Percentiles rank a stretch among this genome's conserved stretches.
These are phyloP conservation scores for Marasmius sp. DNA, from an alignment of 1,284 basidiomycete genomes.

Conservation along the genomic window DNA sequence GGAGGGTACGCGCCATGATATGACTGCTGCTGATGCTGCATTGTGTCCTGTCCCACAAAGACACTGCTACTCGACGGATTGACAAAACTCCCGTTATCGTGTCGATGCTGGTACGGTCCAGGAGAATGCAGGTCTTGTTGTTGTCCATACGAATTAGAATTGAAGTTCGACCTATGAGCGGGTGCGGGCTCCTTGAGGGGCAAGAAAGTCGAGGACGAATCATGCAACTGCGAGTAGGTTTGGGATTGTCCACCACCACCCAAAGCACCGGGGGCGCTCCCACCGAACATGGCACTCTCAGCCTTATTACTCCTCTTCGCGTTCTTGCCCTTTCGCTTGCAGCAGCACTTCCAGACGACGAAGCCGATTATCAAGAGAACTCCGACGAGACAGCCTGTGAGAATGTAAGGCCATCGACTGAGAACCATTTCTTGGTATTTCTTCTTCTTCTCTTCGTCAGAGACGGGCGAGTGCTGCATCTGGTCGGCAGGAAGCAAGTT, in stretches of 20 bases:
- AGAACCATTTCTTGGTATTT: conserved; percentile 66
- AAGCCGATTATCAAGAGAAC: conserved; percentile 48
- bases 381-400: conserved; percentile 59
- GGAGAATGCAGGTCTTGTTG: not conserved
- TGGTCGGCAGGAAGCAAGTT: conserved; percentile 60
- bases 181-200: not conserved
- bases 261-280: not conserved
- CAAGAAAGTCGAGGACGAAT: not conserved
- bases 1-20: conserved; percentile 27
- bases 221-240: not conserved
- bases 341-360: conserved; percentile 68
- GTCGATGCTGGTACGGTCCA: not conserved
- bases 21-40: conserved; percentile 42
- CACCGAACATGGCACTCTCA: conserved; percentile 6
- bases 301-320: conserved; percentile 18
- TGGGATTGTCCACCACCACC: not conserved
- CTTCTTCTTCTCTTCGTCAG: conserved; percentile 67
- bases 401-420: conserved; percentile 75
- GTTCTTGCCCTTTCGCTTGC: conserved; percentile 24
- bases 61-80: not conserved
- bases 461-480: conserved; percentile 63
- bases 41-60: not conserved
- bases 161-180: not conserved
- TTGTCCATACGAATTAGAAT: not conserved
- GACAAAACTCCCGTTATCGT: not conserved